Evolutionary conservation across 2,329 filamentous ascomycete species (phyloP).

Genomic region (Cladosporium colombiae): DNA sequence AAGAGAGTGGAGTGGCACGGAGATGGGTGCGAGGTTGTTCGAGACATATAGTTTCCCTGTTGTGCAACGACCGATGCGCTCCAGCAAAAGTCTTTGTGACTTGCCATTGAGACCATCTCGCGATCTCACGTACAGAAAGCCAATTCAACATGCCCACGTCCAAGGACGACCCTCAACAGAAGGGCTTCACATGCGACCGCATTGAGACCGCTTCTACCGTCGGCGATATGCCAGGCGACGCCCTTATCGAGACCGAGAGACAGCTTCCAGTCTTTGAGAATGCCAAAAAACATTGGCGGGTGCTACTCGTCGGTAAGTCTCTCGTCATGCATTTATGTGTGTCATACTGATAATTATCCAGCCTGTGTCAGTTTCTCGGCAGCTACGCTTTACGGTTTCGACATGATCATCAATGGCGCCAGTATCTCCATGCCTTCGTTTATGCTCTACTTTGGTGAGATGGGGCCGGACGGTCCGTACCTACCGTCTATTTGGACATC

Average conservation of each 20-base stretch:
- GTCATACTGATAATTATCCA: not conserved
- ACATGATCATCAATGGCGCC: constrained; percentile 4
- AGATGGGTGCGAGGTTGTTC: not conserved
- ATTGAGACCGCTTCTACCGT: not conserved
- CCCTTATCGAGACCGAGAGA: not conserved
- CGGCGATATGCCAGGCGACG: not conserved
- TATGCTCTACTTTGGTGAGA: not conserved
- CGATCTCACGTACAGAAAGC: not conserved
- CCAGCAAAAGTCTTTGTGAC: not conserved
- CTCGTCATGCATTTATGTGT: not conserved
- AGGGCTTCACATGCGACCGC: constrained; percentile 4
- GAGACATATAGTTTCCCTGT: not conserved
- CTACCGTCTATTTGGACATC: not conserved
- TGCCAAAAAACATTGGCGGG: not conserved
- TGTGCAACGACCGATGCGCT: not conserved
- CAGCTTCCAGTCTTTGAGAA: not conserved
- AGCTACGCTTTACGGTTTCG: not conserved
- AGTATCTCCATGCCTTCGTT: not conserved
- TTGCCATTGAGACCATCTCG: not conserved
- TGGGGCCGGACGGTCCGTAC: not conserved
- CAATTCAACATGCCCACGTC: not conserved
- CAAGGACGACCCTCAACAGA: not conserved
- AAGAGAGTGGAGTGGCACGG: not conserved
- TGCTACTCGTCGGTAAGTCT: not conserved
- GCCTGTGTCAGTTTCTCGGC: constrained; percentile 1